Conservation (phyloP, 2,329 filamentous ascomycete species). For the Plectosphaerella cucumerina region DNA sequence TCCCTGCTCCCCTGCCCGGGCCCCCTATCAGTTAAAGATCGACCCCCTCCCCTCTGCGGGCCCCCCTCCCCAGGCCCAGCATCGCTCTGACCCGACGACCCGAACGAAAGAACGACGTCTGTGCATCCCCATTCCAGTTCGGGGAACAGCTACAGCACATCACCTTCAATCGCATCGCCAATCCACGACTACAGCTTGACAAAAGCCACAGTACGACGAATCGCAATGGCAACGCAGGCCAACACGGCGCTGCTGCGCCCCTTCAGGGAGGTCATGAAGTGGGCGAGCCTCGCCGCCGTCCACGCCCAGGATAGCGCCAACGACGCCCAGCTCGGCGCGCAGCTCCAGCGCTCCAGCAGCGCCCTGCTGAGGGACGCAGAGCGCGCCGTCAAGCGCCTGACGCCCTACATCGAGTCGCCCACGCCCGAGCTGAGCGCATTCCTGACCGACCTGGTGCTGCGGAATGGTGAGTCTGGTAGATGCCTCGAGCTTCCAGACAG, state of each 20-base stretch:
- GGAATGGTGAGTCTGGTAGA: background rate
- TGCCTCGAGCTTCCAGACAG: too few species aligned
- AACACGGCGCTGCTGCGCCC: background rate
- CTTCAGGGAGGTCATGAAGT: background rate
- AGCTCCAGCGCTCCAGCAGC: background rate
- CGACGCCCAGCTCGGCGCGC: background rate
- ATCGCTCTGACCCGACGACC: too few species aligned
- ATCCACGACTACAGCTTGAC: background rate
- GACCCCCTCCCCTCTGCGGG: too few species aligned
- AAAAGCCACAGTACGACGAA: too few species aligned
- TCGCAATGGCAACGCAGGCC: background rate
- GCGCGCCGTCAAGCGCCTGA: slow-evolving; percentile 1
- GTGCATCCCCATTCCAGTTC: too few species aligned
- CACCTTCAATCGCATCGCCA: too few species aligned
- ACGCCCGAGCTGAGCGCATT: background rate
- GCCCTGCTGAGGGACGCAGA: background rate
- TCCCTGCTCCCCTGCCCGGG: too few species aligned
- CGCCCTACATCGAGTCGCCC: background rate
- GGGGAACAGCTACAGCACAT: background rate
- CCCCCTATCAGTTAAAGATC: too few species aligned
- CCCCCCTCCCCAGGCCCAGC: too few species aligned
- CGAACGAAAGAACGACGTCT: too few species aligned
- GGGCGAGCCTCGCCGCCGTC: background rate
- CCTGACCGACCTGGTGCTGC: background rate
- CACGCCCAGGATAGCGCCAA: background rate